phyloP scores from a whole-genome alignment of 495 filamentous ascomycete species.

The Aspergillus cristatus region DNA sequence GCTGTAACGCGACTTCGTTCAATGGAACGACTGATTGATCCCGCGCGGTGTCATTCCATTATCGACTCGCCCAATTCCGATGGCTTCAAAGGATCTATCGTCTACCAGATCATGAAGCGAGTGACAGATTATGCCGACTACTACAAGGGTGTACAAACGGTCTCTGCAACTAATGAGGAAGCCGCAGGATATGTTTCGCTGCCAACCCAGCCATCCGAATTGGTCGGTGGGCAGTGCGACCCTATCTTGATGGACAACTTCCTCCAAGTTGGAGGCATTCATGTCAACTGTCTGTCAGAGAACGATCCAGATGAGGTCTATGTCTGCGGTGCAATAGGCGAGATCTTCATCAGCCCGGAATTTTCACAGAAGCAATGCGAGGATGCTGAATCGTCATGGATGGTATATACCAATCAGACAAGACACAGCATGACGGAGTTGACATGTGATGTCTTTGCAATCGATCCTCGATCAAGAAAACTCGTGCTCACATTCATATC shows the following conservation, averaged over 20 bases:
- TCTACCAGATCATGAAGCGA: constrained; percentile 23
- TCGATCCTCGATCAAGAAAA: constrained; percentile 4
- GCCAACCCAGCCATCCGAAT: neutral
- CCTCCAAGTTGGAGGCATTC: constrained; percentile 30
- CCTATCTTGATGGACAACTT: constrained; percentile 28
- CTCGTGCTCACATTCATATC: neutral
- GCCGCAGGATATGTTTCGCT: constrained; percentile 18
- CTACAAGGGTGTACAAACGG: constrained; percentile 24
- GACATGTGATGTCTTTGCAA: neutral
- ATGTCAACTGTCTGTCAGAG: constrained; percentile 24
- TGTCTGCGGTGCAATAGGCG: constrained; percentile 14
- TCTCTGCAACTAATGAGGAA: constrained; percentile 18
- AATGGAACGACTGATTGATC: constrained; percentile 1
- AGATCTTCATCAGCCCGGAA: neutral
- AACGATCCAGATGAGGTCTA: constrained; percentile 14
- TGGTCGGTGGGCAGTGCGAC: too few relatives aligned
- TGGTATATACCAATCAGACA: constrained; percentile 10
- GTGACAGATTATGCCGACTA: constrained; percentile 26
- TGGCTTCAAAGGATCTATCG: constrained; percentile 9
- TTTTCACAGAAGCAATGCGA: neutral
- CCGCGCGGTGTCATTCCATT: neutral
- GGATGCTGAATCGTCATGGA: constrained; percentile 2
- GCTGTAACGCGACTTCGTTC: neutral
- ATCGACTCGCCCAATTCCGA: constrained; percentile 1
- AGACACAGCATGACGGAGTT: neutral